Evolutionary conservation across 192 early-diverging fungal genomes (phyloP).

Genomic region (Kickxella alabastrina): DNA sequence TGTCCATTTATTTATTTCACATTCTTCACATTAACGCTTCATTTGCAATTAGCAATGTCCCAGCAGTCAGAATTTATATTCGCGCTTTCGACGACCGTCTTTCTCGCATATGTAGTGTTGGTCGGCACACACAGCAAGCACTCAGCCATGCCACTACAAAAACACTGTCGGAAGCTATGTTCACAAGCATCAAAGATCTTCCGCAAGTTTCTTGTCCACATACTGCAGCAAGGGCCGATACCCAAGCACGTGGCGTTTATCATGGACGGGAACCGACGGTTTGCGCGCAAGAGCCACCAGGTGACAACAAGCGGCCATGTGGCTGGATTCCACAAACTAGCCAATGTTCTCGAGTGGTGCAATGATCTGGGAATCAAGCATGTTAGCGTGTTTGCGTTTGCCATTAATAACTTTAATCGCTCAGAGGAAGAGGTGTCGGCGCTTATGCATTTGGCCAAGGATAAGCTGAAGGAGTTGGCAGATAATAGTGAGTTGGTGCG

Average conservation of each 20-base stretch:
- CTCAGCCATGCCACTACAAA: conserved; percentile 4
- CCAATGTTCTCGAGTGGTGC: conserved; percentile 86
- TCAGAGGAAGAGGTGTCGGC: conserved; percentile 76
- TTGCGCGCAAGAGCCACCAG: conserved; percentile 60
- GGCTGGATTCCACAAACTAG: conserved; percentile 72
- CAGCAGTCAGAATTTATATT: conserved; percentile 1
- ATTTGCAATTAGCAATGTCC: neutral
- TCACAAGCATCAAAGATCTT: neutral
- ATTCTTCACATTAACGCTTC: neutral
- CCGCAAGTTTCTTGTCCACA: conserved; percentile 11
- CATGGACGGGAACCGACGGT: conserved; percentile 98
- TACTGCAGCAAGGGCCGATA: conserved; percentile 67
- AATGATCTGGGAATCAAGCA: conserved; percentile 77
- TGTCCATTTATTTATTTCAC: no score
- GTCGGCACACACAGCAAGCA: conserved; percentile 5
- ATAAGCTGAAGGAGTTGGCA: conserved; percentile 74
- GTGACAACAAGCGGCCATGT: conserved; percentile 69
- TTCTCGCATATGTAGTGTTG: conserved; percentile 6
- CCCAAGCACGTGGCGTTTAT: conserved; percentile 93
- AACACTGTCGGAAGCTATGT: conserved; percentile 10
- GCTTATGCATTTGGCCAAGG: conserved; percentile 76
- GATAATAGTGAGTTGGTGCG: conserved; percentile 66
- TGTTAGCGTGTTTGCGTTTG: conserved; percentile 96
- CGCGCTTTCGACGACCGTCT: neutral
- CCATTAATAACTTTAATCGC: conserved; percentile 96